Conservation (phyloP, 257 asterid genomes). For the Nicotiana tomentosiformis region DNA sequence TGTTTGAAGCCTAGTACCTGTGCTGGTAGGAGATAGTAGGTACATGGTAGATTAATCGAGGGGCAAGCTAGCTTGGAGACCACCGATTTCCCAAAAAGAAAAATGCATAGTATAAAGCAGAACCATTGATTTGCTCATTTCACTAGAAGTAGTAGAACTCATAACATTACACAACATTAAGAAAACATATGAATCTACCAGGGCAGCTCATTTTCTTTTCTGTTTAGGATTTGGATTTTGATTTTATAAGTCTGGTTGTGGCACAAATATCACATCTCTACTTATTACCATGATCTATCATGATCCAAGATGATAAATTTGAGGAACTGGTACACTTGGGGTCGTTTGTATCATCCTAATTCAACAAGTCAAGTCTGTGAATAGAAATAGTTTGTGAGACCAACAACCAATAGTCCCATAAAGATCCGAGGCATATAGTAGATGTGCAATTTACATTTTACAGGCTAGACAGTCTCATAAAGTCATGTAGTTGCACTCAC, state of each 20-base stretch:
- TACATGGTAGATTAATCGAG: too few species aligned
- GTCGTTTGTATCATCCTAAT: not conserved
- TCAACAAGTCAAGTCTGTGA: not conserved
- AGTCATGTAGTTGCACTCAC: not conserved
- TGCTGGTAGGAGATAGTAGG: too few species aligned
- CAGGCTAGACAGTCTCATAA: not conserved
- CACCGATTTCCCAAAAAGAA: too few species aligned
- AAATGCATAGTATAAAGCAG: too few species aligned
- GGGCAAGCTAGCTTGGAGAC: too few species aligned
- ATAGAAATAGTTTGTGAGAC: not conserved
- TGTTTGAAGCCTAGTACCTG: too few species aligned
- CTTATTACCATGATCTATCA: not conserved
- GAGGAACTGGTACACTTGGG: not conserved
- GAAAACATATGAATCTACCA: not conserved
- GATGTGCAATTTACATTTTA: not conserved
- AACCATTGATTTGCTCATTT: not conserved
- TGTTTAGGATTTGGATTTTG: not conserved
- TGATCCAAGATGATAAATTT: not conserved
- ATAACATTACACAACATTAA: not conserved
- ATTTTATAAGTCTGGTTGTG: not conserved
- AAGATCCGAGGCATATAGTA: not conserved
- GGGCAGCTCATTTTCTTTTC: not conserved
- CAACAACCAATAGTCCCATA: not conserved
- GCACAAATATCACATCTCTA: not conserved
- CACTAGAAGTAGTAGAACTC: not conserved